Evolutionary conservation across 306 rosid species (phyloP), one percentile per base, ranked within the genome.

Genomic region (Vigna mungo): DNA sequence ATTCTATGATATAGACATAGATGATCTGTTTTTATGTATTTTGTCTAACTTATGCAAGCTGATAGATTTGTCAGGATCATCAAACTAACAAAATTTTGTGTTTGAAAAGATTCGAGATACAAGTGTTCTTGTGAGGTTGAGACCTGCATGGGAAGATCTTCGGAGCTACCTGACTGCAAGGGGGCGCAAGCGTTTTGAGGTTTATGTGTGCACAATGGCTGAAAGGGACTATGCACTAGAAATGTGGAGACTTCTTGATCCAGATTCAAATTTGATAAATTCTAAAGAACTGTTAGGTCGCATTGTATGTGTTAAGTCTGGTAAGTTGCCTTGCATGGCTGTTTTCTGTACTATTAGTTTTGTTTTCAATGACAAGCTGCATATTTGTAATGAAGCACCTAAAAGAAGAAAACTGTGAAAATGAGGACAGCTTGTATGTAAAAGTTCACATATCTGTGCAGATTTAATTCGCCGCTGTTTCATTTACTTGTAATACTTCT

Each of bases 211-310:
- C 88, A 96, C 98, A 44, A 96, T 96, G 99, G 99, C 99, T 64
- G 99, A 96, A 87, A 91, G 97, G 87, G 99, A 96, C 91, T 96
- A 96, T 83, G 99, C 99, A 18, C 88, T 96, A 34, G 99, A 96
- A 87, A 96, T 96, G 99, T 96, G 99, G 99, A 89, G 99, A 92
- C 99, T 96, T 88, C 98, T 96, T 77, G 99, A 96, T 87, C 99
- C 99, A 70, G 98, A 91, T 70, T 93, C 90, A 65, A 96, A 92
- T 88, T 86, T 96, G 90, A 96, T 96, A 86, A 89, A 85, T 81
- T 83, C 93, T n/a, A 91, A 87, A 80, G 96, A 89, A 76, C 82
- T 89, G 78, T 78, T 96, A 79, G 92, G 87, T 63, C 99, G 99
- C 63, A 96, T 96, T 60, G 99, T 96, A 25, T 96, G 99, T 76